A percentile compares a stretch with the other conserved stretches of the same genome.
Evolutionary conservation across 345 rosid species (phyloP).

Genomic region (Viola odorata): DNA sequence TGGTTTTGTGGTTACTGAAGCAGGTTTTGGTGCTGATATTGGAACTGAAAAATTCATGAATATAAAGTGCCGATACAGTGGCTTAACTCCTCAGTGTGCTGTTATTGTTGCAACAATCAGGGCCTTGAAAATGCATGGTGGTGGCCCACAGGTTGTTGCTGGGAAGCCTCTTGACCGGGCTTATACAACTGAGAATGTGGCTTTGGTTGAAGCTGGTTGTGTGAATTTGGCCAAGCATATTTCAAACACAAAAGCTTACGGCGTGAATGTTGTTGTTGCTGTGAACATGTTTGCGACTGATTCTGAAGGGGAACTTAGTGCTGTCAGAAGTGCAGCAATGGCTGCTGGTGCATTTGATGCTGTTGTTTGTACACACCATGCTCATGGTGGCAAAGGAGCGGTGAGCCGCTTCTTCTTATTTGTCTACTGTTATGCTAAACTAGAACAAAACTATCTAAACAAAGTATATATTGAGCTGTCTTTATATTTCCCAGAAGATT

Average conservation of each 20-base stretch:
- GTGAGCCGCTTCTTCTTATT: constrained; percentile 32
- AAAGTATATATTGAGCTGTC: too few species aligned
- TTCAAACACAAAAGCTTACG: constrained; percentile 74
- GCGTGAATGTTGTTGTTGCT: constrained; percentile 93
- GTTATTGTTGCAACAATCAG: constrained; percentile 94
- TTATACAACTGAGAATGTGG: constrained; percentile 79
- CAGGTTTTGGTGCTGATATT: constrained; percentile 97
- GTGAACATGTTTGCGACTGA: constrained; percentile 92
- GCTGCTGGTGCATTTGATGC: constrained; percentile 94
- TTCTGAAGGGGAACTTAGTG: constrained; percentile 76
- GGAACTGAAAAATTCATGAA: constrained; percentile 98
- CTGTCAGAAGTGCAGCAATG: constrained; percentile 78
- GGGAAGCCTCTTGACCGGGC: constrained; percentile 95
- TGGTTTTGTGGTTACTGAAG: constrained; percentile 97
- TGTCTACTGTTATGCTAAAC: background rate
- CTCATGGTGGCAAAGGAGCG: constrained; percentile 98
- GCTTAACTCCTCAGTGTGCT: constrained; percentile 87
- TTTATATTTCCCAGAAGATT: too few species aligned
- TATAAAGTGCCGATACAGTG: constrained; percentile 87
- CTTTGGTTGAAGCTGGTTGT: constrained; percentile 91
- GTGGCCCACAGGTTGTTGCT: constrained; percentile 93
- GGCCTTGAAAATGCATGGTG: constrained; percentile 99
- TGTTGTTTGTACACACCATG: constrained; percentile 88
- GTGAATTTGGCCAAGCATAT: constrained; percentile 92
- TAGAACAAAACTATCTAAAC: background rate